These are phyloP conservation scores for Petunia secreta DNA, from an alignment of 257 asterid genomes.

Conservation along the genomic window DNA sequence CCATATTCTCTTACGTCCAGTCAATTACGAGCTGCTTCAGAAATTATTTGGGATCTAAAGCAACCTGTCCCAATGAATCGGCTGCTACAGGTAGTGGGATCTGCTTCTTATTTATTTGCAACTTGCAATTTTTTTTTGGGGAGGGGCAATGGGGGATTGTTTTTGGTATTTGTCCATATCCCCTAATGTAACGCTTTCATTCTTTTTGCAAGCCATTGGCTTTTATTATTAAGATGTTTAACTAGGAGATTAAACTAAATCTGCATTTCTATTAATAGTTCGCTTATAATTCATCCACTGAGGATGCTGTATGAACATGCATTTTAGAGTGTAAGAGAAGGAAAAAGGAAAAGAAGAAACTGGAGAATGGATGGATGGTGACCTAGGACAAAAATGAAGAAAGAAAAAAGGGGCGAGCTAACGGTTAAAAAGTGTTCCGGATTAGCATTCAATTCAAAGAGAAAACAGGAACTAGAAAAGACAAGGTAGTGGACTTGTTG, in stretches of 20 bases:
- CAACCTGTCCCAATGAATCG: conserved; percentile 96
- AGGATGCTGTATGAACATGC: background rate
- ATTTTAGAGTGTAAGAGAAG: too few species aligned
- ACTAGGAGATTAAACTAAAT: background rate
- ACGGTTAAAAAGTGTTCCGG: too few species aligned
- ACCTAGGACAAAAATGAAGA: too few species aligned
- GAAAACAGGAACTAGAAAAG: too few species aligned
- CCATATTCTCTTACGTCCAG: conserved; percentile 86
- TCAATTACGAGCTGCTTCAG: conserved; percentile 81
- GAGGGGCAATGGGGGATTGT: background rate
- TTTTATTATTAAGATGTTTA: background rate
- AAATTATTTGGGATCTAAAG: conserved; percentile 93
- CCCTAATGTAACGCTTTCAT: background rate
- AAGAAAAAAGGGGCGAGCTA: too few species aligned
- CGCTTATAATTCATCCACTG: background rate
- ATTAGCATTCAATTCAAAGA: too few species aligned
- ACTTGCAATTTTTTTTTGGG: background rate
- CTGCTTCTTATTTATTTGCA: background rate
- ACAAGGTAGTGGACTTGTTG: too few species aligned
- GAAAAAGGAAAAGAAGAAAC: too few species aligned
- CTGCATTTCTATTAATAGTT: background rate
- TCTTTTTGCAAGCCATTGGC: background rate
- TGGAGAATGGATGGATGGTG: too few species aligned
- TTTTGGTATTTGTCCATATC: background rate
- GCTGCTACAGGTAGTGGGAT: conserved; percentile 68